phyloP scores from a whole-genome alignment of 2,329 filamentous ascomycete species.

The Aplosporella prunicola region DNA sequence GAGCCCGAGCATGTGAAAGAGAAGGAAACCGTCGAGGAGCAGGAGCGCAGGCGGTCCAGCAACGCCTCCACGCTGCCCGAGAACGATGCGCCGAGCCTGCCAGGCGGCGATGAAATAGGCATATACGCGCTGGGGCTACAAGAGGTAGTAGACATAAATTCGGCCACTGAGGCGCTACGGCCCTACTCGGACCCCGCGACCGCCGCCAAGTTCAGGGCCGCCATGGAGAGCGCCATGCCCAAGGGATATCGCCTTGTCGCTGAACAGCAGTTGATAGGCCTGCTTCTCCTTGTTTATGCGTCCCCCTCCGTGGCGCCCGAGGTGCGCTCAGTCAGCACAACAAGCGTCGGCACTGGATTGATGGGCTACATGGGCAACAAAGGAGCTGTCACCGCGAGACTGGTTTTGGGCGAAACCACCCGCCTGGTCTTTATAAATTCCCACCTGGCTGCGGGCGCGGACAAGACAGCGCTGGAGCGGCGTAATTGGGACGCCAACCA shows the following conservation, averaged over 20 bases:
- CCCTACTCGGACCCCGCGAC: conserved; percentile 64
- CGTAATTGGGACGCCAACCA: conserved; percentile 85
- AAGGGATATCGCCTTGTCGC: conserved; percentile 65
- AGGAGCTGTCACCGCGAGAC: conserved; percentile 70
- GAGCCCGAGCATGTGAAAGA: conserved; percentile 26
- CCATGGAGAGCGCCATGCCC: conserved; percentile 65
- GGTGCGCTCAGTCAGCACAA: conserved; percentile 72
- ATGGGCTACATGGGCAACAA: conserved; percentile 96
- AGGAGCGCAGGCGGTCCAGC: conserved; percentile 37
- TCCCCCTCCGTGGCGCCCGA: conserved; percentile 64
- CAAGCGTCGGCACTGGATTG: conserved; percentile 77
- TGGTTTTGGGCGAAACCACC: conserved; percentile 84
- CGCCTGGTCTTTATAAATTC: conserved; percentile 83
- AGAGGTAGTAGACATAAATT: conserved; percentile 80
- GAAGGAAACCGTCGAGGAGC: conserved; percentile 37
- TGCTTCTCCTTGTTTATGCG: conserved; percentile 78
- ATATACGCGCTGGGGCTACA: conserved; percentile 87
- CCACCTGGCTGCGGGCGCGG: conserved; percentile 80
- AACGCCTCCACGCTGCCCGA: conserved; percentile 36
- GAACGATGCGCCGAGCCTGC: conserved; percentile 37
- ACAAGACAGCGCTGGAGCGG: conserved; percentile 66
- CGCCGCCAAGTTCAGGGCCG: conserved; percentile 70
- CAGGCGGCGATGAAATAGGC: conserved; percentile 61
- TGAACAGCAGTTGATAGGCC: conserved; percentile 75
- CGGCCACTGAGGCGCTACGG: conserved; percentile 67